Evolutionary conservation across 176 grass and related monocot genomes (phyloP), one percentile per base, ranked within the genome.

Genomic region (Triticum turgidum): DNA sequence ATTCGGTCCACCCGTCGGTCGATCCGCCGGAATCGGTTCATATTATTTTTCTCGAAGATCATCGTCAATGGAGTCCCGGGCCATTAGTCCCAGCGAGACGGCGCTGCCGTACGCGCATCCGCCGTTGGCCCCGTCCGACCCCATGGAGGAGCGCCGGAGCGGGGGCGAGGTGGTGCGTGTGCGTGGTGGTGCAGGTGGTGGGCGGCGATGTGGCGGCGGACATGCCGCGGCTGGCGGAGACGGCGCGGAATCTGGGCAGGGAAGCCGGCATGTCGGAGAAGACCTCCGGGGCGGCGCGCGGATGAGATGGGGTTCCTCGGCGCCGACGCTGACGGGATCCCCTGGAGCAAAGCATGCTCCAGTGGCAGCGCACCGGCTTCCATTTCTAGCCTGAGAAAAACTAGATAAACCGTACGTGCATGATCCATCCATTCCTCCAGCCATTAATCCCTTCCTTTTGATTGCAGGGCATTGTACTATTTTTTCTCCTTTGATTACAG

Each of bases 321-420:
- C 24, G 72, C 72, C 22, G 17, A 11, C 3, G 32, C 70, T 35
- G 70, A 37, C 20, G 71, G 51, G 2, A 89, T 77, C 62, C 86
- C 89, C 0, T 91, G 92, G 92, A 89, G 89, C 41, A 89, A 91
- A n/a, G 78, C 4, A 94, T 94, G 84, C 84, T 94, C 56, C 70
- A 82, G 21, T 94, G 37, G 92, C 87, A 91, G 59, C 84, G 89
- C 49, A 91, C 89, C 18, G 80, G 80, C 1, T 94, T 91, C 84
- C 92, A 94, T 54, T 94, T 94, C 81, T 89, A 91, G 58, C 92
- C 92, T 0, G 51, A 87, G 84, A 89, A 83, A 81, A 94, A 94
- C 44, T 94, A 89, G 92, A 94, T 94, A 87, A 94, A 94, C 62
- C 89, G 86, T 75, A 6, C 42, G 6, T 9, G 6, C 25, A 18